Conservation (phyloP, 2,329 filamentous ascomycete species). For the Fusarium keratoplasticum region DNA sequence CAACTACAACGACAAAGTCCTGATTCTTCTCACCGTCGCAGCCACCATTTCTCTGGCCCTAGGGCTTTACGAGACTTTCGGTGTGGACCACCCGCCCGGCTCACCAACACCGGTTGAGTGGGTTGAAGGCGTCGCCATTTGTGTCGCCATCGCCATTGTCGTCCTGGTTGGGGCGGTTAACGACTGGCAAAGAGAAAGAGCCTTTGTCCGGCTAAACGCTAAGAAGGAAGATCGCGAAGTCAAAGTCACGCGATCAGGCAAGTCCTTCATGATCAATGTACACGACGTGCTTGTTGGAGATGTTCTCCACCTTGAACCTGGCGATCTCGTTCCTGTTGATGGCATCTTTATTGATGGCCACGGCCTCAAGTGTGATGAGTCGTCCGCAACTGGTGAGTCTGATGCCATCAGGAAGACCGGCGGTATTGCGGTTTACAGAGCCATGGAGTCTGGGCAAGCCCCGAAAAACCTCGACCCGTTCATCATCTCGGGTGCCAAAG, state of each 20-base stretch:
- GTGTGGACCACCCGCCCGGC: neutral
- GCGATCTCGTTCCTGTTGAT: slow-evolving; percentile 59
- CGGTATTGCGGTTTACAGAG: slow-evolving; percentile 57
- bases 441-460: neutral
- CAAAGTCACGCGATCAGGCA: slow-evolving; percentile 65
- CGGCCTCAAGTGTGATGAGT: slow-evolving; percentile 72
- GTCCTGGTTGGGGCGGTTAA: slow-evolving; percentile 58
- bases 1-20: neutral
- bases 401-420: slow-evolving; percentile 75
- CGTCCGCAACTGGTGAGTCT: slow-evolving; percentile 77
- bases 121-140: neutral
- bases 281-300: neutral
- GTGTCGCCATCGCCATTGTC: neutral
- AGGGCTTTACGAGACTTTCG: neutral
- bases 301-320: neutral
- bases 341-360: slow-evolving; percentile 69
- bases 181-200: slow-evolving; percentile 74
- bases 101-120: neutral
- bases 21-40: slow-evolving; percentile 51
- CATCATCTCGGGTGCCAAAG: slow-evolving; percentile 65
- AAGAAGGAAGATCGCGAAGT: slow-evolving; percentile 73
- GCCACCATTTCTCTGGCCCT: neutral
- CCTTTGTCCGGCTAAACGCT: slow-evolving; percentile 70
- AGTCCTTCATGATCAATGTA: neutral
- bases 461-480: slow-evolving; percentile 55